phyloP scores from a whole-genome alignment of 805 yeast genomes.

The Pichia heedii region DNA sequence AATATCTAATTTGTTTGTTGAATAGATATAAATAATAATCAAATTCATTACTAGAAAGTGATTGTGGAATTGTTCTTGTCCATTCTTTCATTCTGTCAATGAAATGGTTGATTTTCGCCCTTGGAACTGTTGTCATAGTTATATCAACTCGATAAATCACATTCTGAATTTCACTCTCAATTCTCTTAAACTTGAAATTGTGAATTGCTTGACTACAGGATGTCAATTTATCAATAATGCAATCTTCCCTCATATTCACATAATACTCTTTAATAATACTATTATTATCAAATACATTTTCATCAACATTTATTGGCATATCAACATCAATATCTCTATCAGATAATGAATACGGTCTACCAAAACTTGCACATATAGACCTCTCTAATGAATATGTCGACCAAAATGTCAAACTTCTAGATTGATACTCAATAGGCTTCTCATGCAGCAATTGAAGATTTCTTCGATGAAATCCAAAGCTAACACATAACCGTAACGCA shows the following conservation, averaged over 20 bases:
- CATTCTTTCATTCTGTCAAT: conserved; percentile 1
- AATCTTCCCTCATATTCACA: not conserved
- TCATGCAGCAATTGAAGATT: conserved; percentile 7
- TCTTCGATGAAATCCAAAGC: conserved; percentile 14
- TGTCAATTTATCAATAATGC: conserved; percentile 1
- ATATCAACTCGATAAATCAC: conserved; percentile 15
- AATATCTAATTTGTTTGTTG: conserved; percentile 14
- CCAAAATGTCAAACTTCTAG: conserved; percentile 29
- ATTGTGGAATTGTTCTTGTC: conserved; percentile 7
- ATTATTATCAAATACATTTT: conserved; percentile 3
- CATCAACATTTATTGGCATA: conserved; percentile 23
- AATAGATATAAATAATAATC: conserved; percentile 10
- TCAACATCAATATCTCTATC: conserved; percentile 43
- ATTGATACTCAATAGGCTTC: conserved; percentile 8
- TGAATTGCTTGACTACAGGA: conserved; percentile 10
- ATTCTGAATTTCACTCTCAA: conserved; percentile 14
- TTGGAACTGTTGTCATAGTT: conserved; percentile 3
- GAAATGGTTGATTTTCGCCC: conserved; percentile 2
- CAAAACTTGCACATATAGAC: conserved; percentile 37
- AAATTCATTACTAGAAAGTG: conserved; percentile 7
- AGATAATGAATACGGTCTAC: conserved; percentile 39
- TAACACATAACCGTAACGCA: conserved; percentile 12
- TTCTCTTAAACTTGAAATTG: conserved; percentile 9
- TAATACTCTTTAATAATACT: conserved; percentile 1
- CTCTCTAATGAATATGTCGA: conserved; percentile 40